Evolutionary conservation across 257 asterid species (phyloP), one percentile per base, ranked within the genome.

Genomic region (Penstemon eatonii): DNA sequence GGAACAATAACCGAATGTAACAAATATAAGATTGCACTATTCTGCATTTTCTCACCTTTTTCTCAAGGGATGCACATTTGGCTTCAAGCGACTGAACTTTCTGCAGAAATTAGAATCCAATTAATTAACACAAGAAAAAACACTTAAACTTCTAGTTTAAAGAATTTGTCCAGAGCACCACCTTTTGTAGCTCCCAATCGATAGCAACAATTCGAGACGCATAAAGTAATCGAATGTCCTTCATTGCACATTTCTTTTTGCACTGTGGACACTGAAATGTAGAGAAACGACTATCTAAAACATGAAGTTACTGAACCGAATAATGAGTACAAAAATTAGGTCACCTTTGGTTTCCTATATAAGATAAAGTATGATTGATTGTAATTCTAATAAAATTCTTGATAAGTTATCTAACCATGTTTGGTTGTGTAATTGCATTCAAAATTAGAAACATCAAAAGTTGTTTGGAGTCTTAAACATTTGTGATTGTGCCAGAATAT

Each of bases 221-320:
- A 74, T 88, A 93, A 74, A 93, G 92, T 39, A 80, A 72, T 49
- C 99, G 82, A 56, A 93, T 80, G 73, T 84, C 87, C 85, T 84
- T 88, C 66, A 84, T 7, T 19, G 78, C 63, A 71, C 96, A 85
- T 73, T 72, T 87, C 76, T 41, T 79, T 65, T 88, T 93, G 80
- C 99, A 93, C 76, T 90, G 99, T 6, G 99, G 99, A 73, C 99
- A 93, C 97, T 93, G 66, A 39, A 81, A 53, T 52, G 70, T 4
- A 52, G 66, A 63, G 18, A 68, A 47, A 68, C 6, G 0, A 36
- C 52, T 25, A 45, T 65, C 18, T 56, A 5, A 52, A 60, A 8
- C 19, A 69, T 37, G 63, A 6, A 63, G 58, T 61, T 43, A 62
- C 55, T 13, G 67, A 56, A 60, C 51, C 7, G 43, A 61, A 51